Percentiles rank a stretch among this genome's conserved stretches.
These are phyloP conservation scores for Harringtonia lauricola DNA, from an alignment of 2,329 filamentous ascomycete genomes.

Conservation along the genomic window DNA sequence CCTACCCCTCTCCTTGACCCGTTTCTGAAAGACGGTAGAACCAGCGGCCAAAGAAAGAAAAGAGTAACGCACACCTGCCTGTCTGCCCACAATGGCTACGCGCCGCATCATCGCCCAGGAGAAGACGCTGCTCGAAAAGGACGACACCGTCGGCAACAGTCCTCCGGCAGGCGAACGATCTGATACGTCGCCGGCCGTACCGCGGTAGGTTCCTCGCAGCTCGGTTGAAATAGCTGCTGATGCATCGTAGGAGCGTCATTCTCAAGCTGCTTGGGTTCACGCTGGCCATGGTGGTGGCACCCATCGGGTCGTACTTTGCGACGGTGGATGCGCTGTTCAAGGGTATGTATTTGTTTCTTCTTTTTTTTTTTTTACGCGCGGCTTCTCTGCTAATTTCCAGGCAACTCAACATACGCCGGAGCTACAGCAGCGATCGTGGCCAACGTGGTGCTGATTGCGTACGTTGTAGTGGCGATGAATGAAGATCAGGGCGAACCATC, in stretches of 20 bases:
- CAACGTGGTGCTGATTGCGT: slow-evolving; percentile 83
- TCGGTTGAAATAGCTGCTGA: too few relatives aligned
- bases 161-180: slow-evolving; percentile 44
- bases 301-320: slow-evolving; percentile 81
- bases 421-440: slow-evolving; percentile 78
- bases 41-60: too few relatives aligned
- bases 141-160: slow-evolving; percentile 31
- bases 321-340: slow-evolving; percentile 66
- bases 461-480: slow-evolving; percentile 81
- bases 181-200: slow-evolving; percentile 72
- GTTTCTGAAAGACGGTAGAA: too few relatives aligned
- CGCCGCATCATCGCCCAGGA: slow-evolving; percentile 54
- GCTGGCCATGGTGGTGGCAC: slow-evolving; percentile 77
- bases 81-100: slow-evolving; percentile 65
- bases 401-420: slow-evolving; percentile 81
- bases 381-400: slow-evolving; percentile 37
- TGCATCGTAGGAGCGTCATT: slow-evolving; percentile 82
- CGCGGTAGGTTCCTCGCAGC: slow-evolving; percentile 38
- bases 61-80: too few relatives aligned
- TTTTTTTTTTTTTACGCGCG: slow-evolving; percentile 1
- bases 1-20: too few relatives aligned
- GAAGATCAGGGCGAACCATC: slow-evolving; percentile 56
- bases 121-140: slow-evolving; percentile 54
- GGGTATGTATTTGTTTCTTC: slow-evolving; percentile 38
- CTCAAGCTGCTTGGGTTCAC: slow-evolving; percentile 85